Conservation (phyloP, 106 monocot genomes). For the Gastrodia elata region DNA sequence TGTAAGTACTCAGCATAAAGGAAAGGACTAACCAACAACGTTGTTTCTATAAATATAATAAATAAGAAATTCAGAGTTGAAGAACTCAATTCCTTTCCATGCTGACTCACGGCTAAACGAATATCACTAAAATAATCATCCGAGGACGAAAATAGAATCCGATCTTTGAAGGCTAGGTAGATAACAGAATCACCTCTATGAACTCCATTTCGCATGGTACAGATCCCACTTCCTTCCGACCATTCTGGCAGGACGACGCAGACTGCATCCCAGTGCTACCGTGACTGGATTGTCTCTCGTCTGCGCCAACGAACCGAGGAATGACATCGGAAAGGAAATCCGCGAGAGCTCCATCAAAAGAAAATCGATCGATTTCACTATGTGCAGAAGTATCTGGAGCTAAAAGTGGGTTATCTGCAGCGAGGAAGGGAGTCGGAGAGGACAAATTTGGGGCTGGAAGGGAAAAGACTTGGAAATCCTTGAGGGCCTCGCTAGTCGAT, state of each 20-base stretch:
- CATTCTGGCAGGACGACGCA: background rate
- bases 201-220: conserved; percentile 2
- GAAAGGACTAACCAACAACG: background rate
- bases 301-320: conserved; percentile 16
- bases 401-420: conserved; percentile 3
- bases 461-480: conserved; percentile 16
- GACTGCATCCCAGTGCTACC: background rate
- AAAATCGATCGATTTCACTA: conserved; percentile 30
- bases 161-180: background rate
- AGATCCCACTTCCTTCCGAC: background rate
- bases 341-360: conserved; percentile 39
- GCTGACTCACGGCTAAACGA: background rate
- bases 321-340: conserved; percentile 47
- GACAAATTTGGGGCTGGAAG: conserved; percentile 26
- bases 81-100: background rate
- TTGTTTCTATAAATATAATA: background rate
- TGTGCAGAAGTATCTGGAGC: conserved; percentile 7
- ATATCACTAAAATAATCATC: background rate
- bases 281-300: background rate
- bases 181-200: background rate
- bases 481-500: conserved; percentile 18
- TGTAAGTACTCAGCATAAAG: background rate
- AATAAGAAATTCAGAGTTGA: background rate
- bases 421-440: conserved; percentile 11
- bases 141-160: background rate